These are phyloP conservation scores for Zalaria obscura DNA, from an alignment of 2,329 filamentous ascomycete genomes.

Conservation along the genomic window DNA sequence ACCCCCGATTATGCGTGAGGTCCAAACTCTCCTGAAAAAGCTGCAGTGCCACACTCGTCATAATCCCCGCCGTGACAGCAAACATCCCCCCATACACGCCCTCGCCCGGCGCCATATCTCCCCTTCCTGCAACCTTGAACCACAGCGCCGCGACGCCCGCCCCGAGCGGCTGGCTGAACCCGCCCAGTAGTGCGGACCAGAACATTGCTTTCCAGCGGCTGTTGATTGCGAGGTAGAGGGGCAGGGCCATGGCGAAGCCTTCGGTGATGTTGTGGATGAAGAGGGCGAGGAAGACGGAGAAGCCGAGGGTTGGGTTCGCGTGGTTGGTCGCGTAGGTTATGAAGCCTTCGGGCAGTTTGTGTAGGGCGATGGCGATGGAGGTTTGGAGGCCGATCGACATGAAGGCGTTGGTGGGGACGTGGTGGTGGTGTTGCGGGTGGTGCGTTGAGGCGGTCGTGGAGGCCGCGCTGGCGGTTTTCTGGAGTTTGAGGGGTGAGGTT, in stretches of 20 bases:
- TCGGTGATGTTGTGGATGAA: conserved; percentile 98
- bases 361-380: conserved; percentile 82
- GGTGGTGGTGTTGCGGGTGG: conserved; percentile 55
- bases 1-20: conserved; percentile 61
- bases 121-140: conserved; percentile 57
- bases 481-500: conserved; percentile 9
- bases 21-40: conserved; percentile 77
- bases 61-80: conserved; percentile 79
- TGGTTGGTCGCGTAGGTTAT: conserved; percentile 97
- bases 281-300: conserved; percentile 86
- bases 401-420: conserved; percentile 88
- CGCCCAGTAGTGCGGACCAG: conserved; percentile 72
- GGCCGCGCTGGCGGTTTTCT: conserved; percentile 2
- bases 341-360: conserved; percentile 81
- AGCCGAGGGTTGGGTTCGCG: conserved; percentile 74
- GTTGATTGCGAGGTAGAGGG: conserved; percentile 78
- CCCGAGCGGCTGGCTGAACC: conserved; percentile 73
- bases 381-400: conserved; percentile 92
- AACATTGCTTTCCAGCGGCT: conserved; percentile 70
- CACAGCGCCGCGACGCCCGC: conserved; percentile 73
- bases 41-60: conserved; percentile 85
- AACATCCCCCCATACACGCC: conserved; percentile 68
- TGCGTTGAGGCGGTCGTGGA: conserved; percentile 2
- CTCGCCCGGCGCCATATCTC: conserved; percentile 34
- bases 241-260: conserved; percentile 86